Evolutionary conservation across 2,329 filamentous ascomycete genomes (phyloP).

Genomic region (Cercospora sojina): DNA sequence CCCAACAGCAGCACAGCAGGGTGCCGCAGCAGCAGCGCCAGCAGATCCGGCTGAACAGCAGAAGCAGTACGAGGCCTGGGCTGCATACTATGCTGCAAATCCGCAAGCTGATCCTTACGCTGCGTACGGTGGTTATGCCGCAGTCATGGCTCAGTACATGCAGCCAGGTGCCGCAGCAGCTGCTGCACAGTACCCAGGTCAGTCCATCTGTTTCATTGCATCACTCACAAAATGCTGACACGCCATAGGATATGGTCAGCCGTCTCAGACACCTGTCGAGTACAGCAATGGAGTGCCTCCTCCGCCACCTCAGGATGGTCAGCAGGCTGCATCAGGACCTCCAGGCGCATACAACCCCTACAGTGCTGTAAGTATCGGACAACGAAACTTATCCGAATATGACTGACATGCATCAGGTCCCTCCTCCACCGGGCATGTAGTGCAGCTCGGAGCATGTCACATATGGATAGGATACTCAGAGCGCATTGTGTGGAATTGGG

Average conservation of each 20-base stretch:
- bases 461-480: not conserved
- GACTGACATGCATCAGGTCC: conserved; percentile 3
- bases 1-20: conserved; percentile 36
- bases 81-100: conserved; percentile 80
- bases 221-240: not conserved
- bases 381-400: not conserved
- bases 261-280: conserved; percentile 6
- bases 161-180: conserved; percentile 9
- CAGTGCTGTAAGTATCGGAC: conserved; percentile 5
- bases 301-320: conserved; percentile 4
- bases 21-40: conserved; percentile 30
- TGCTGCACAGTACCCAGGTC: conserved; percentile 5
- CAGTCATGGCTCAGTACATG: conserved; percentile 29
- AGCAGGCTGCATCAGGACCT: conserved; percentile 1
- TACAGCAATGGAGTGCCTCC: conserved; percentile 8
- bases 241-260: conserved; percentile 1
- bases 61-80: conserved; percentile 59
- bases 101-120: conserved; percentile 83
- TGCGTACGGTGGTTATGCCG: conserved; percentile 72
- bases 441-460: not conserved
- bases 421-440: conserved; percentile 11
- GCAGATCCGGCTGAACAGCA: conserved; percentile 32
- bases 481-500: not conserved
- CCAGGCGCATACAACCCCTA: conserved; percentile 8
- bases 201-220: not conserved